phyloP scores from a whole-genome alignment of 2,329 filamentous ascomycete species.

The Bipolaris victoriae region DNA sequence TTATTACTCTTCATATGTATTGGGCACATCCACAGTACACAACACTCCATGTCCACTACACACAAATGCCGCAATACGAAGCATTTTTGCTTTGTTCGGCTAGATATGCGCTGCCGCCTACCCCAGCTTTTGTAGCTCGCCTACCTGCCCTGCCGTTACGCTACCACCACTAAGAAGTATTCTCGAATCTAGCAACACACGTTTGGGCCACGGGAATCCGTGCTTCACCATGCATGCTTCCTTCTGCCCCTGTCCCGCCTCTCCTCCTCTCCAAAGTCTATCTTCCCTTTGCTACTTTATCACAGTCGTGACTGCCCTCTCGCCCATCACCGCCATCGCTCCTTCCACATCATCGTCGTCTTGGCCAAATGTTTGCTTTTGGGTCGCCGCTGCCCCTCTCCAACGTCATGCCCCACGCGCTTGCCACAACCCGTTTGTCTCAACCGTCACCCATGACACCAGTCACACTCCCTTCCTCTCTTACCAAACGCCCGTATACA shows the following conservation, averaged over 20 bases:
- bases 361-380: neutral
- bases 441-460: constrained; percentile 2
- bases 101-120: constrained; percentile 8
- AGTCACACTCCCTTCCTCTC: constrained; percentile 9
- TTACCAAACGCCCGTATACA: neutral
- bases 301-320: neutral
- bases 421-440: constrained; percentile 1
- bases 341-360: neutral
- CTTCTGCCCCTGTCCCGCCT: neutral
- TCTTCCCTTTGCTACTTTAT: neutral
- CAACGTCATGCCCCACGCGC: constrained; percentile 10
- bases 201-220: neutral
- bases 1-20: too few species aligned
- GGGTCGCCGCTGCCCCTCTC: neutral
- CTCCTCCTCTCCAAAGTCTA: neutral
- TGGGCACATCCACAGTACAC: neutral
- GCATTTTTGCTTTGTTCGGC: constrained; percentile 9
- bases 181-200: neutral
- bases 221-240: neutral
- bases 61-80: too few species aligned
- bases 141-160: constrained; percentile 12
- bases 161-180: constrained; percentile 7
- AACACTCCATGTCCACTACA: too few species aligned
- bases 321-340: neutral
- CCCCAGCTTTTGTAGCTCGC: constrained; percentile 13